A percentile compares a stretch with the other conserved stretches of the same genome.
phyloP scores from a whole-genome alignment of 1,284 basidiomycete species.

The Ustilago curta region DNA sequence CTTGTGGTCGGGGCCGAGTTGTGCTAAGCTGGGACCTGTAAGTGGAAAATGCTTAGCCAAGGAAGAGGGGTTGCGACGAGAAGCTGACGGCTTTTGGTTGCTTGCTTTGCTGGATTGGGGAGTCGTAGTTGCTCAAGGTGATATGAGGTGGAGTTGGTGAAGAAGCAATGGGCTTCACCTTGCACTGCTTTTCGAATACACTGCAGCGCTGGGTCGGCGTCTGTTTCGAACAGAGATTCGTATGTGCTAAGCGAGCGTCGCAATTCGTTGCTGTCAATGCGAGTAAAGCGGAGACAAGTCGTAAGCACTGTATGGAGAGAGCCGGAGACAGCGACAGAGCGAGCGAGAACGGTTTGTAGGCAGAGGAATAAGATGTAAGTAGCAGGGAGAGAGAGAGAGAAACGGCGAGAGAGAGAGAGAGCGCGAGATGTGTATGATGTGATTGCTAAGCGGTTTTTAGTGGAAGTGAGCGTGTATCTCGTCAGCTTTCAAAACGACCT shows the following conservation, averaged over 20 bases:
- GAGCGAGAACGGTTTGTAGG: neutral
- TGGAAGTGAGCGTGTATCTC: conserved; percentile 2
- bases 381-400: neutral
- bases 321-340: neutral
- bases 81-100: neutral
- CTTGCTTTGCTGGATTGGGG: neutral
- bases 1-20: neutral
- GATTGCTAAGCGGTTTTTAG: conserved; percentile 2
- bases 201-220: conserved; percentile 2
- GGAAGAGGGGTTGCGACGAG: neutral
- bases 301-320: neutral
- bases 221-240: neutral
- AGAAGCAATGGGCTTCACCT: neutral
- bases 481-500: conserved; percentile 4
- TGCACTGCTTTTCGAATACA: neutral
- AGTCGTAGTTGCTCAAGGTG: neutral
- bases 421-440: neutral
- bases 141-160: neutral
- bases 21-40: neutral
- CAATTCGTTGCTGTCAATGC: neutral
- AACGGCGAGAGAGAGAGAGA: neutral
- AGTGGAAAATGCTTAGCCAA: conserved; percentile 4
- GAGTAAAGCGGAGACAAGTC: too few species aligned
- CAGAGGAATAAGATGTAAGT: neutral
- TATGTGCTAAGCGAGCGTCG: conserved; percentile 33